Evolutionary conservation across 257 asterid genomes (phyloP).

Genomic region (Ballota nigra): DNA sequence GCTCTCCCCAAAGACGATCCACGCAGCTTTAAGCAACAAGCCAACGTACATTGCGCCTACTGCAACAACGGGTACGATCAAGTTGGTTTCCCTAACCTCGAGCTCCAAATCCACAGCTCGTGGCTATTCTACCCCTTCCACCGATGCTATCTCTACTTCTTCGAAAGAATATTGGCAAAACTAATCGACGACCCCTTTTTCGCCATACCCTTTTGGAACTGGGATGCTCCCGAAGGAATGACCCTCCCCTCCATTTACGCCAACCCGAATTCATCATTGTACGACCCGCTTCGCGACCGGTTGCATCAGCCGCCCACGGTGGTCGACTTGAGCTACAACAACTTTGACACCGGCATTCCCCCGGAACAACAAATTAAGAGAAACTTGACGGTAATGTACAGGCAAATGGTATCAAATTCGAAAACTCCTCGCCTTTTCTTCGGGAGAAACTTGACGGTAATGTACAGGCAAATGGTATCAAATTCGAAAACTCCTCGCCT

Average conservation of each 20-base stretch:
- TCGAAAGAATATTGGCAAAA: conserved; percentile 61
- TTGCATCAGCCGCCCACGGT: conserved; percentile 64
- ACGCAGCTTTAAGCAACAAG: conserved; percentile 74
- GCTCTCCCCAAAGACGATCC: conserved; percentile 80
- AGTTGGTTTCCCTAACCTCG: conserved; percentile 64
- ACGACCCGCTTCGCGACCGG: conserved; percentile 53
- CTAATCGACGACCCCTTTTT: conserved; percentile 68
- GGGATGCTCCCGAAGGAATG: conserved; percentile 77
- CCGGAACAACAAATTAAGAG: conserved; percentile 29
- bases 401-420: conserved; percentile 71
- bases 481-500: conserved; percentile 49
- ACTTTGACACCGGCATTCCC: conserved; percentile 19
- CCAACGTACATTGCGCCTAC: conserved; percentile 80
- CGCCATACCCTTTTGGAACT: conserved; percentile 80
- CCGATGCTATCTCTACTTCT: conserved; percentile 66
- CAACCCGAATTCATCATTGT: conserved; percentile 46
- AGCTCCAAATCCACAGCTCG: conserved; percentile 75
- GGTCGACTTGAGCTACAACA: conserved; percentile 55
- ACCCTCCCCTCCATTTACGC: conserved; percentile 48
- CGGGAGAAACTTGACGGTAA: conserved; percentile 54
- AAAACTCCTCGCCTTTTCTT: conserved; percentile 53
- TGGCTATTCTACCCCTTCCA: conserved; percentile 84
- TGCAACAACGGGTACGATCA: conserved; percentile 86
- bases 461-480: conserved; percentile 79
- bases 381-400: conserved; percentile 62